phyloP scores from a whole-genome alignment of 371 early-diverging fungal genomes.

The Mucor indicus region DNA sequence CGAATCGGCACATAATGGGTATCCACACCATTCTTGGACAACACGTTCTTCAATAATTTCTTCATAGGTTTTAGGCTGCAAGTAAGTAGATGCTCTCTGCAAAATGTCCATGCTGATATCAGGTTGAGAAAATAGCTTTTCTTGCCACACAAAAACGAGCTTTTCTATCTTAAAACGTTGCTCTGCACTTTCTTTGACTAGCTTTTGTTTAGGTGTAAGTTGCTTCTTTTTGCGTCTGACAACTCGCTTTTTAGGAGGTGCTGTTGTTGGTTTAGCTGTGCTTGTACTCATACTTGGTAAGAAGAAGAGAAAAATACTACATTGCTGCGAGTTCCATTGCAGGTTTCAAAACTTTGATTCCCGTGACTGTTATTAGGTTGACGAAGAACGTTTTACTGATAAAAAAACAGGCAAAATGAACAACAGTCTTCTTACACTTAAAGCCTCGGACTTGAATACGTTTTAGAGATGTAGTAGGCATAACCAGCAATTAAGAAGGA shows the following conservation, averaged over 20 bases:
- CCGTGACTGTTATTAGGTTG: no score
- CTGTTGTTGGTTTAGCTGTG: no score
- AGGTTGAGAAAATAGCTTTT: slow-evolving; percentile 43
- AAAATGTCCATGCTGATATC: slow-evolving; percentile 16
- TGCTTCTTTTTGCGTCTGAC: slow-evolving; percentile 17
- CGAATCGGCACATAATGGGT: slow-evolving; percentile 56
- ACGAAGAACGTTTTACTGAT: no score
- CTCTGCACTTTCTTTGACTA: slow-evolving; percentile 48
- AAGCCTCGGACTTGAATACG: no score
- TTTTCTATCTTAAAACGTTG: slow-evolving; percentile 47
- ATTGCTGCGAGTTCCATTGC: no score
- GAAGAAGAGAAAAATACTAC: no score
- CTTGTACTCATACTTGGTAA: no score
- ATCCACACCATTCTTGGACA: slow-evolving; percentile 65
- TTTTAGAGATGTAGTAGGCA: no score
- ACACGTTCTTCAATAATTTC: slow-evolving; percentile 66
- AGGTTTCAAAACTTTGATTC: no score
- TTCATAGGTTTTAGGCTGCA: slow-evolving; percentile 53
- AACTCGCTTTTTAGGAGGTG: slow-evolving; percentile 2
- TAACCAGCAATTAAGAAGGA: no score
- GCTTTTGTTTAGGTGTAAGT: slow-evolving; percentile 40
- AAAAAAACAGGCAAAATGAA: no score
- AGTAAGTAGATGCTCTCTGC: slow-evolving; percentile 29
- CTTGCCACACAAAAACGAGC: slow-evolving; percentile 58
- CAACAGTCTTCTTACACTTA: no score